phyloP scores from a whole-genome alignment of 176 grass and related monocot genomes.

The Rhynchospora pubera region DNA sequence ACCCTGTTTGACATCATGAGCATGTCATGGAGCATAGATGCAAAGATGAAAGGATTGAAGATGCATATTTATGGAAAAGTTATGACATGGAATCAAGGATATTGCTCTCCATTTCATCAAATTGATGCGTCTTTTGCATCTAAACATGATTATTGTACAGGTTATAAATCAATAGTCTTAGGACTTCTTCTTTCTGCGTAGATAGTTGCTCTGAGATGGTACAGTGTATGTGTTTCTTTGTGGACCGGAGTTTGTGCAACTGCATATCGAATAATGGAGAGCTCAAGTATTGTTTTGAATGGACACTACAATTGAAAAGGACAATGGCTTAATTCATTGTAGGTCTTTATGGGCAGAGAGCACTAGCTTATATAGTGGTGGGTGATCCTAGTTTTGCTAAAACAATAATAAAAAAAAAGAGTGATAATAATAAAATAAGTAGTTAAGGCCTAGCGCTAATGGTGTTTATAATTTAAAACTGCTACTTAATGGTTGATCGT shows the following conservation, averaged over 20 bases:
- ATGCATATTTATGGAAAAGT: not conserved
- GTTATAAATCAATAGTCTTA: not conserved
- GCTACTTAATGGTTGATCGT: not conserved
- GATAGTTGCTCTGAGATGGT: not conserved
- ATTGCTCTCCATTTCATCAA: not conserved
- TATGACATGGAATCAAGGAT: not conserved
- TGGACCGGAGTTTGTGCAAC: not conserved
- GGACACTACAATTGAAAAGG: not conserved
- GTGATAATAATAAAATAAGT: not conserved
- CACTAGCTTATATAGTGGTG: slow-evolving; percentile 14
- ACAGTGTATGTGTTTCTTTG: not conserved
- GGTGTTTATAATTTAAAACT: not conserved
- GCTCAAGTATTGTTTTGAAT: not conserved
- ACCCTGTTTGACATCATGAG: slow-evolving; percentile 11
- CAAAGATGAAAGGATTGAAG: not conserved
- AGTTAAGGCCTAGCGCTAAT: not conserved
- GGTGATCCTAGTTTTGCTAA: not conserved
- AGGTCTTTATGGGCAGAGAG: not conserved
- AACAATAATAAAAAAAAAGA: not conserved
- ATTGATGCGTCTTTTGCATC: not conserved
- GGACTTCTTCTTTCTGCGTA: not conserved
- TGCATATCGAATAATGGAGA: not conserved
- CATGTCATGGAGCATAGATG: slow-evolving; percentile 8
- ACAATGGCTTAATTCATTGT: not conserved
- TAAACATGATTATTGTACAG: not conserved